These are phyloP conservation scores for Trypanosoma melophagium DNA, from an alignment of 208 protist species.

Conservation along the genomic window DNA sequence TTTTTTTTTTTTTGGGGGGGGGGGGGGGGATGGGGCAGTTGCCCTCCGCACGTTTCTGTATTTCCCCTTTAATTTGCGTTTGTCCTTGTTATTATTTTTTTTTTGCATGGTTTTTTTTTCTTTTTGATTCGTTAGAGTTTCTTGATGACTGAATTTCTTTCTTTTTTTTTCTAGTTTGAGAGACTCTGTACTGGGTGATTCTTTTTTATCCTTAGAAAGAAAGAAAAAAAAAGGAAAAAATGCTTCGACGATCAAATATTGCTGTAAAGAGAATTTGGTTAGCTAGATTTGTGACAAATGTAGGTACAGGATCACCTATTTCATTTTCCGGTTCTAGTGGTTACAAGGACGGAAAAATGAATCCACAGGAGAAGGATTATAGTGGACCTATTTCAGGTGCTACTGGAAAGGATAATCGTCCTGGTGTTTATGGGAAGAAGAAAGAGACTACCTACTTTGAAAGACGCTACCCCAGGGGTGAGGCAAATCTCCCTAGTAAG, in stretches of 20 bases:
- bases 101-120: conserved; percentile 10
- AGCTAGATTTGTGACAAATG: neutral
- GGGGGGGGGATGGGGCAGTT: no score
- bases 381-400: conserved; percentile 42
- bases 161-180: conserved; percentile 20
- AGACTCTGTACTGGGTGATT: conserved; percentile 1
- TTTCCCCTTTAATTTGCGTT: no score
- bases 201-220: no score
- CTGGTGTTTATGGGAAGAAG: conserved; percentile 56
- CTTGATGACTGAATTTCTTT: conserved; percentile 22
- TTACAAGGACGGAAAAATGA: neutral
- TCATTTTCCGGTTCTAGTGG: conserved; percentile 8
- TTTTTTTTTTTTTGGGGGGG: no score
- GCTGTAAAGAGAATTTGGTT: neutral
- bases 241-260: conserved; percentile 23
- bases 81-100: conserved; percentile 29
- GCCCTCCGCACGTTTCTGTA: no score
- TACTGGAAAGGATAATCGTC: conserved; percentile 59
- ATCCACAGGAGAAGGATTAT: conserved; percentile 25
- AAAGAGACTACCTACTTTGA: conserved; percentile 63
- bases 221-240: conserved; percentile 1
- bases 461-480: conserved; percentile 49
- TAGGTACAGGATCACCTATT: conserved; percentile 21
- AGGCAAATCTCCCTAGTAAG: conserved; percentile 40
- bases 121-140: conserved; percentile 4